A percentile compares a stretch with the other conserved stretches of the same genome.
phyloP scores from a whole-genome alignment of 441 rosid species.

The Erodium moschatum region DNA sequence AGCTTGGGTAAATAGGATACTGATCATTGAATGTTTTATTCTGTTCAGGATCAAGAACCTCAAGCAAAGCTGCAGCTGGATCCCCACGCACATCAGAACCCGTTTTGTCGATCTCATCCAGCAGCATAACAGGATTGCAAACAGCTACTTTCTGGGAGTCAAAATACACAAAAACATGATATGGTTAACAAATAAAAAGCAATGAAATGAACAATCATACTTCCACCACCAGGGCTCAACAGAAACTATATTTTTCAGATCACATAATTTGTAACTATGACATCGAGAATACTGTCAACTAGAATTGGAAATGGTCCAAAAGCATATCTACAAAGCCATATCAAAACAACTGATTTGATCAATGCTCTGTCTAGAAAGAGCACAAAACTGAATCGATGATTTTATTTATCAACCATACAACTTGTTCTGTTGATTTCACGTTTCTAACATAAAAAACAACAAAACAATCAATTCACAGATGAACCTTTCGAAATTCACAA shows the following conservation, averaged over 20 bases:
- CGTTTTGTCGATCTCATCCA: conserved; percentile 98
- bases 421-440: background rate
- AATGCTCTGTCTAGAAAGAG: background rate
- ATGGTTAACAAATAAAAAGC: background rate
- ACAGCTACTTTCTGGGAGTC: conserved; percentile 69
- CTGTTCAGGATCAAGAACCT: conserved; percentile 99
- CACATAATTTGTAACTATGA: conserved; percentile 6
- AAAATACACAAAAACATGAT: conserved; percentile 22
- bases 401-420: background rate
- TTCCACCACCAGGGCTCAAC: conserved; percentile 13
- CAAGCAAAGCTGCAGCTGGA: conserved; percentile 96
- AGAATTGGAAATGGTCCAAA: background rate
- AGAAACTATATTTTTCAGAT: background rate
- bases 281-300: background rate
- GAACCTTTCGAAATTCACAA: background rate
- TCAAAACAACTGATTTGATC: conserved; percentile 11
- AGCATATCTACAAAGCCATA: background rate
- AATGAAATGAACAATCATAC: conserved; percentile 5
- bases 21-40: conserved; percentile 88
- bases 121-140: conserved; percentile 92
- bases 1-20: conserved; percentile 54
- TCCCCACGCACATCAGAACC: conserved; percentile 98
- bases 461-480: background rate
- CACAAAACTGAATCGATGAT: background rate
- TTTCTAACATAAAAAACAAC: background rate